Evolutionary conservation across 345 rosid genomes (phyloP).

Genomic region (rapeseed (Brassica napus)): Da-Ae NC_063436.1:17555501-17556000

Average conservation of each 20-base stretch:
- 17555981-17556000: constrained; percentile 85
- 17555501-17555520: constrained; percentile 83
- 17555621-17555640: constrained; percentile 92
- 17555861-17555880: constrained; percentile 70
- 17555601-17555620: constrained; percentile 91
- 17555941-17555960: constrained; percentile 80
- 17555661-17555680: constrained; percentile 93
- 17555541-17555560: constrained; percentile 91
- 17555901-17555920: constrained; percentile 79
- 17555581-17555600: constrained; percentile 75
- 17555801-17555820: constrained; percentile 67
- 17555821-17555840: constrained; percentile 79
- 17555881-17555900: constrained; percentile 44
- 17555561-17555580: constrained; percentile 84
- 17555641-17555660: constrained; percentile 88
- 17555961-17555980: constrained; percentile 92
- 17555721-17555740: constrained; percentile 78
- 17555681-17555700: constrained; percentile 83
- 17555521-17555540: constrained; percentile 85
- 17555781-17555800: constrained; percentile 74
- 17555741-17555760: constrained; percentile 83
- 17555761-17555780: constrained; percentile 92
- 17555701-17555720: constrained; percentile 79
- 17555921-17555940: constrained; percentile 65
- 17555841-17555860: constrained; percentile 80